These are phyloP conservation scores for Aspergillus ibericus DNA, from an alignment of 2,329 filamentous ascomycete genomes.

Conservation along the genomic window DNA sequence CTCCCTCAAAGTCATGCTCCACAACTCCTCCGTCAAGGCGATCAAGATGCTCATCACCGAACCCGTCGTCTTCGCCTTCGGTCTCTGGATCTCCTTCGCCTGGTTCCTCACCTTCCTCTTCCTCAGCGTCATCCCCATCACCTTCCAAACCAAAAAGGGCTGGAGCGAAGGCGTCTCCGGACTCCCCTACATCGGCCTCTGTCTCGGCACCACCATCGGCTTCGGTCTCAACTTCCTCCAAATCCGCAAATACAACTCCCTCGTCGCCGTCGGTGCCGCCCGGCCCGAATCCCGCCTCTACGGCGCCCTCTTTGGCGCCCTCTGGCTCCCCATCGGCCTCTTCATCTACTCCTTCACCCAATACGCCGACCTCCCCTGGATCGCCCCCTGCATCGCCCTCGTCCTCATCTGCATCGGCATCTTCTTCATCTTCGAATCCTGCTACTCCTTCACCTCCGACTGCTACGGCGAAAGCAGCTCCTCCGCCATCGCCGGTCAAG, in stretches of 20 bases:
- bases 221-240: constrained; percentile 53
- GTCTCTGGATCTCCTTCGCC: constrained; percentile 54
- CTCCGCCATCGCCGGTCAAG: constrained; percentile 51
- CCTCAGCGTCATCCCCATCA: constrained; percentile 53
- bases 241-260: constrained; percentile 51
- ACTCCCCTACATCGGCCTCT: constrained; percentile 54
- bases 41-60: constrained; percentile 52
- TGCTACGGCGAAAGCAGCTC: constrained; percentile 50
- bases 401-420: constrained; percentile 55
- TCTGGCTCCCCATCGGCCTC: constrained; percentile 51
- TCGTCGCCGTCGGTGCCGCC: constrained; percentile 36
- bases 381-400: constrained; percentile 51
- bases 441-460: constrained; percentile 54
- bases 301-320: constrained; percentile 50
- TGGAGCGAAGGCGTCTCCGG: constrained; percentile 53
- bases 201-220: constrained; percentile 50
- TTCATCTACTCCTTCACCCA: constrained; percentile 58
- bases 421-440: constrained; percentile 49
- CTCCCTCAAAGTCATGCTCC: constrained; percentile 43
- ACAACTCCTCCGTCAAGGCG: constrained; percentile 53
- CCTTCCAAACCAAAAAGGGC: constrained; percentile 53
- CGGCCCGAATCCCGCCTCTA: constrained; percentile 51
- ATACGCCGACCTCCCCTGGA: constrained; percentile 51
- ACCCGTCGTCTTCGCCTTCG: constrained; percentile 52
- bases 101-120: constrained; percentile 58